These are phyloP conservation scores for Halenospora varia DNA, from an alignment of 495 filamentous ascomycete genomes.

Conservation along the genomic window DNA sequence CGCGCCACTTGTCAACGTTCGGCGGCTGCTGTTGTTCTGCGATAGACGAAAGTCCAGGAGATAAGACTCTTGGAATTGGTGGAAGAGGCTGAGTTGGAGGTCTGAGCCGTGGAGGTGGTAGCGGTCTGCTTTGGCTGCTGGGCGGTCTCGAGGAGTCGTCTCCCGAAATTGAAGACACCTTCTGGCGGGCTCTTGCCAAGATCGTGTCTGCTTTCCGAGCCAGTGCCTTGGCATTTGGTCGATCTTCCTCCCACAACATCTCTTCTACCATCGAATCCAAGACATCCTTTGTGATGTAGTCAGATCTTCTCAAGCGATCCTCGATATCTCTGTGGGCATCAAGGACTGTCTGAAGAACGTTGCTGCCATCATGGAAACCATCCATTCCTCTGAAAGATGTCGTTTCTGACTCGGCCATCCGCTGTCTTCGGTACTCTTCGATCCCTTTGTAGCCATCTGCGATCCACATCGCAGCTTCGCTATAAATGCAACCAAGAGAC, in stretches of 20 bases:
- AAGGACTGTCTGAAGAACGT: constrained; percentile 29
- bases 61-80: constrained; percentile 6
- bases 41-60: constrained; percentile 11
- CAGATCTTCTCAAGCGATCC: constrained; percentile 10
- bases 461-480: constrained; percentile 40
- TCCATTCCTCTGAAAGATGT: constrained; percentile 24
- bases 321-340: constrained; percentile 25
- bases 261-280: constrained; percentile 19
- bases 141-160: constrained; percentile 10
- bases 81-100: constrained; percentile 16
- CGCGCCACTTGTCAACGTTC: constrained; percentile 22
- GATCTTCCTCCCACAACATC: constrained; percentile 22
- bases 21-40: constrained; percentile 7
- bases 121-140: constrained; percentile 11
- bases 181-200: constrained; percentile 12
- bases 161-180: constrained; percentile 3
- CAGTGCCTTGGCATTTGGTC: constrained; percentile 17
- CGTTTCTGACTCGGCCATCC: constrained; percentile 25
- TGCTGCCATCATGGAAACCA: constrained; percentile 41
- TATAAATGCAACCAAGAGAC: constrained; percentile 42
- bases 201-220: constrained; percentile 14
- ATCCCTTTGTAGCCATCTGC: constrained; percentile 29
- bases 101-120: constrained; percentile 6
- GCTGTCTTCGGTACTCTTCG: constrained; percentile 29
- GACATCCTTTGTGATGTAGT: constrained; percentile 18